A percentile compares a stretch with the other conserved stretches of the same genome.
phyloP scores from a whole-genome alignment of 257 asterid species.

The Linderniella brevidens region DNA sequence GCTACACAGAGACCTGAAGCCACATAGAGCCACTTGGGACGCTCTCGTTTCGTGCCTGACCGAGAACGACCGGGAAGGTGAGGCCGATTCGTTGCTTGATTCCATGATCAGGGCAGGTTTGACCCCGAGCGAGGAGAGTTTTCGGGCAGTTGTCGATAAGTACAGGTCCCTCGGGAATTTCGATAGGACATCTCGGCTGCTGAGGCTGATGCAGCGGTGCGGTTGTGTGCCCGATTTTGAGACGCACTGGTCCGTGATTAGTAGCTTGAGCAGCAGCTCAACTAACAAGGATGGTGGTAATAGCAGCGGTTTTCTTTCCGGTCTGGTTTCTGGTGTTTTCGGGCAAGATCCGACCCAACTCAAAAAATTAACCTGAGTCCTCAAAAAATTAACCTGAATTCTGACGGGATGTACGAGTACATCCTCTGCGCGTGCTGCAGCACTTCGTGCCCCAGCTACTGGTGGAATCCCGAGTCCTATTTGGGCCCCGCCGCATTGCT shows the following conservation, averaged over 20 bases:
- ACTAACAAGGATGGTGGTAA: slow-evolving; percentile 17
- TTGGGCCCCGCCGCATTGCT: slow-evolving; percentile 94
- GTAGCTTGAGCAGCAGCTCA: slow-evolving; percentile 37
- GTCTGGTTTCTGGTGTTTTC: slow-evolving; percentile 39
- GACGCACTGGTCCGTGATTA: slow-evolving; percentile 75
- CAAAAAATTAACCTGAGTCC: too few relatives aligned
- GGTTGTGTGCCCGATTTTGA: slow-evolving; percentile 72
- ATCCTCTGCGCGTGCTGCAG: slow-evolving; percentile 93
- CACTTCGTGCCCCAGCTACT: slow-evolving; percentile 88
- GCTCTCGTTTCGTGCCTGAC: slow-evolving; percentile 24
- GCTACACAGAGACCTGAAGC: slow-evolving; percentile 32
- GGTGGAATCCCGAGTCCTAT: slow-evolving; percentile 98
- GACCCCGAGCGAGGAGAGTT: slow-evolving; percentile 53
- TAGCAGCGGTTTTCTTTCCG: slow-evolving; percentile 33
- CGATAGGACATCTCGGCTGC: slow-evolving; percentile 31
- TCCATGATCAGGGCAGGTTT: slow-evolving; percentile 39
- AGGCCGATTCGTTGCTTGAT: slow-evolving; percentile 43
- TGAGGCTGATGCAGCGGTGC: slow-evolving; percentile 51
- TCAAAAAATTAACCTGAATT: too few relatives aligned
- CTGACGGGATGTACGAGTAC: slow-evolving; percentile 94
- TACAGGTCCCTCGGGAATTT: slow-evolving; percentile 28
- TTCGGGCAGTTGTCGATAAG: slow-evolving; percentile 26
- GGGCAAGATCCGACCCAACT: too few relatives aligned
- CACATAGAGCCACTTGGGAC: slow-evolving; percentile 37
- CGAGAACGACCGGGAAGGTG: slow-evolving; percentile 25